Evolutionary conservation across 495 filamentous ascomycete species (phyloP).

Genomic region (Aspergillus sclerotioniger): DNA sequence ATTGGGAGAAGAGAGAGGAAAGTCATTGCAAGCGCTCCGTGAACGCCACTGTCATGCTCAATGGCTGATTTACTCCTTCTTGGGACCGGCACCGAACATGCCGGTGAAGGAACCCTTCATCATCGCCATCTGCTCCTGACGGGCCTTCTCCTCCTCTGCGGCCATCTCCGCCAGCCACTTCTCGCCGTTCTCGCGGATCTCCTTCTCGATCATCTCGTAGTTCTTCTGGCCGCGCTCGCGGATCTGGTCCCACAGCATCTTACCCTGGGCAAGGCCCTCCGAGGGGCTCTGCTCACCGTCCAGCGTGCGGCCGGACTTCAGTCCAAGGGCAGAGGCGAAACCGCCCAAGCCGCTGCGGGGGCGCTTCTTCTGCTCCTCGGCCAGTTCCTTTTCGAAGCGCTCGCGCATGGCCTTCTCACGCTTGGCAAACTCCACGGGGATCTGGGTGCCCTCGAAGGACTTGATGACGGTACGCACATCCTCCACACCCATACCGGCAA

Average conservation of each 20-base stretch:
- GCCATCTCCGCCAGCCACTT: slow-evolving; percentile 93
- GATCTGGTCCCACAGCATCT: slow-evolving; percentile 92
- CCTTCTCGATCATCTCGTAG: slow-evolving; percentile 82
- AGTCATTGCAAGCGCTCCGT: neutral
- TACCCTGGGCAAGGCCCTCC: slow-evolving; percentile 78
- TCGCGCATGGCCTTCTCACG: slow-evolving; percentile 82
- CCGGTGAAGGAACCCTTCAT: slow-evolving; percentile 68
- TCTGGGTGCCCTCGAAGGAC: slow-evolving; percentile 81
- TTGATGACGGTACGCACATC: slow-evolving; percentile 84
- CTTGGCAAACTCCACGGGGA: slow-evolving; percentile 82
- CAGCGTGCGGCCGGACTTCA: slow-evolving; percentile 57
- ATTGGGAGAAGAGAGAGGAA: neutral
- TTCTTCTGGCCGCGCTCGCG: slow-evolving; percentile 86
- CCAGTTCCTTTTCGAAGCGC: slow-evolving; percentile 73
- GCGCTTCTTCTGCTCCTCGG: slow-evolving; percentile 64
- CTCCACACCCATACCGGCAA: slow-evolving; percentile 84
- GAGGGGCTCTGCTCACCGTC: slow-evolving; percentile 67
- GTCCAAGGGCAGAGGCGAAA: slow-evolving; percentile 67
- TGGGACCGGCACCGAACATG: slow-evolving; percentile 46
- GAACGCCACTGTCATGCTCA: neutral
- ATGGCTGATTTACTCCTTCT: slow-evolving; percentile 28
- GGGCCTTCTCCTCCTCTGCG: slow-evolving; percentile 75
- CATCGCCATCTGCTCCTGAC: slow-evolving; percentile 85
- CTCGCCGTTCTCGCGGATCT: slow-evolving; percentile 88
- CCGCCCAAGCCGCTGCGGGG: slow-evolving; percentile 56